phyloP scores from a whole-genome alignment of 495 filamentous ascomycete species.

The Xylaria sp. region DNA sequence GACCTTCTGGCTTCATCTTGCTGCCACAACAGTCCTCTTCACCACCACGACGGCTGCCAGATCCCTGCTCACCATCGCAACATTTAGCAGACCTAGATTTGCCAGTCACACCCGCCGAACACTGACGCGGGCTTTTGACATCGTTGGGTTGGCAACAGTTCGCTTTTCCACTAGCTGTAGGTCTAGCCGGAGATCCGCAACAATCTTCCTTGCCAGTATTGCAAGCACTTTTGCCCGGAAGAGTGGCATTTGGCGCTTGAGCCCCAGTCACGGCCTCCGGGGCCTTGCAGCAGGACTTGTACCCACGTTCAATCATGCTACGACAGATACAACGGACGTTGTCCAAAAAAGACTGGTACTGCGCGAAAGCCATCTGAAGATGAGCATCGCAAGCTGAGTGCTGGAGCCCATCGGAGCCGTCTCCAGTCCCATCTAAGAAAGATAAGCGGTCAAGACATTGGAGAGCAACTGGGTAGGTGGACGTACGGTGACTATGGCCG shows the following conservation, averaged over 20 bases:
- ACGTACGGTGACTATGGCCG: background rate
- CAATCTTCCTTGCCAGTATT: conserved; percentile 4
- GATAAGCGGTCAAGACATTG: background rate
- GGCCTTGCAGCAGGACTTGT: conserved; percentile 19
- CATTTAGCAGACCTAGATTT: background rate
- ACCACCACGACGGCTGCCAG: background rate
- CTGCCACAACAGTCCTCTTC: background rate
- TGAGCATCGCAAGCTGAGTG: conserved; percentile 20
- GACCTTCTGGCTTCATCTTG: background rate
- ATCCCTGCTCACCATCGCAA: background rate
- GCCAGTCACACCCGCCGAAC: background rate
- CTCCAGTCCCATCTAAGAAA: background rate
- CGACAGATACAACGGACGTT: conserved; percentile 25
- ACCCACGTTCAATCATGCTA: conserved; percentile 26
- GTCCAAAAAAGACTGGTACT: conserved; percentile 24
- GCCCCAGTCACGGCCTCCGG: background rate
- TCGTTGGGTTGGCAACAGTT: background rate
- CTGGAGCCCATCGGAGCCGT: background rate
- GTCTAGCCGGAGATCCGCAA: background rate
- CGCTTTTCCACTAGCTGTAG: background rate
- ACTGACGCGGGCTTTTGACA: background rate
- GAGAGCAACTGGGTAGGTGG: background rate
- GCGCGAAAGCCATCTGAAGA: conserved; percentile 21
- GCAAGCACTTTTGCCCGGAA: background rate
- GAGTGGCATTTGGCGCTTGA: background rate